Conservation (phyloP, 2,329 filamentous ascomycete genomes). For the Trichoderma aggressivum region DNA sequence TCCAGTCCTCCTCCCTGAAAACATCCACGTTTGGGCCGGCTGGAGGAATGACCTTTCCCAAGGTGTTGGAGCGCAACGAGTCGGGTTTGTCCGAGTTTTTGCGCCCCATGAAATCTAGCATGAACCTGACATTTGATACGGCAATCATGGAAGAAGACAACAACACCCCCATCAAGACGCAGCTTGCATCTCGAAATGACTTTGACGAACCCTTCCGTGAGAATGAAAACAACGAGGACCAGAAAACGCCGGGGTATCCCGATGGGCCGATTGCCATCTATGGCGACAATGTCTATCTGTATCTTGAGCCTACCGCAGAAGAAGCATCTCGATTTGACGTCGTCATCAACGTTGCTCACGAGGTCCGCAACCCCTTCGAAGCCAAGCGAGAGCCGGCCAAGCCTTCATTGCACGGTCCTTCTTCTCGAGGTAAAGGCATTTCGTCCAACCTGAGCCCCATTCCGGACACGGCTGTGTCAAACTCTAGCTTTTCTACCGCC, state of each 20-base stretch:
- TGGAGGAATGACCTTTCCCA: slow-evolving; percentile 63
- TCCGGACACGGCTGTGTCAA: slow-evolving; percentile 55
- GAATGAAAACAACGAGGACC: slow-evolving; percentile 70
- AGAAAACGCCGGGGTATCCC: slow-evolving; percentile 79
- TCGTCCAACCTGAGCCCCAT: slow-evolving; percentile 34
- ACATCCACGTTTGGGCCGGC: slow-evolving; percentile 58
- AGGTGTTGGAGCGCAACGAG: slow-evolving; percentile 57
- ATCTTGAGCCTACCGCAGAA: slow-evolving; percentile 74
- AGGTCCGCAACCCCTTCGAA: slow-evolving; percentile 74
- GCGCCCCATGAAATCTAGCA: slow-evolving; percentile 47
- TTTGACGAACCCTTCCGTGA: slow-evolving; percentile 56
- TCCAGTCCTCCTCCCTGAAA: slow-evolving; percentile 57
- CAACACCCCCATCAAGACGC: slow-evolving; percentile 54
- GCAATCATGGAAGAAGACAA: slow-evolving; percentile 51
- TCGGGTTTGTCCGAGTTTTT: slow-evolving; percentile 58
- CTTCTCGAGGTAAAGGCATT: slow-evolving; percentile 1
- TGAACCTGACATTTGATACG: slow-evolving; percentile 37
- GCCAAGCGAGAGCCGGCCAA: slow-evolving; percentile 26
- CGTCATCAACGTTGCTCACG: slow-evolving; percentile 78
- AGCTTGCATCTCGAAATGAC: slow-evolving; percentile 57
- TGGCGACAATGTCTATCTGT: slow-evolving; percentile 72
- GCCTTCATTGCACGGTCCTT: slow-evolving; percentile 6
- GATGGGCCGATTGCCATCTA: slow-evolving; percentile 81
- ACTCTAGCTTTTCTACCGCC: slow-evolving; percentile 57
- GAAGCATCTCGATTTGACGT: slow-evolving; percentile 77